phyloP scores from a whole-genome alignment of 805 yeast genomes.

The Kuraishia cidri region DNA sequence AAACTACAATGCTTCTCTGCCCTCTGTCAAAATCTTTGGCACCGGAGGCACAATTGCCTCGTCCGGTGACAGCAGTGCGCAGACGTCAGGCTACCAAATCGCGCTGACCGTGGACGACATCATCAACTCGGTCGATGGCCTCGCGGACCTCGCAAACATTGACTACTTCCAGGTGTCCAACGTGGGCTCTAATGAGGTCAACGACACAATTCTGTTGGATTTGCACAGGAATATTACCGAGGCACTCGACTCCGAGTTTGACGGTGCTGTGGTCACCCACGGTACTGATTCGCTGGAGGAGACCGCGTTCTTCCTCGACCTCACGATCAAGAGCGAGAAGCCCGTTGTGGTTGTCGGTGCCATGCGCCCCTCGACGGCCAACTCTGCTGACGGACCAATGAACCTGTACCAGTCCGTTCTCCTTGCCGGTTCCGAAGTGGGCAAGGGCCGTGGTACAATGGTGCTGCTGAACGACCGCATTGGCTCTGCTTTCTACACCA shows the following conservation, averaged over 20 bases:
- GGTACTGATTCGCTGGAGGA: slow-evolving; percentile 69
- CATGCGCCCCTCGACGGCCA: slow-evolving; percentile 66
- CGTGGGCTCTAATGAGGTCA: slow-evolving; percentile 51
- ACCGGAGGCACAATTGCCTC: slow-evolving; percentile 58
- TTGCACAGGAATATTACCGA: slow-evolving; percentile 36
- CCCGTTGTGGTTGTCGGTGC: slow-evolving; percentile 67
- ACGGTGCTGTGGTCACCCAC: slow-evolving; percentile 59
- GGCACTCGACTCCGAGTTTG: slow-evolving; percentile 31
- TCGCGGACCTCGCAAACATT: slow-evolving; percentile 41
- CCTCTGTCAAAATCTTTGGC: slow-evolving; percentile 37
- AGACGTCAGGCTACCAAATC: slow-evolving; percentile 46
- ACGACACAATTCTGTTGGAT: slow-evolving; percentile 31
- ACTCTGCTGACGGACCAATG: slow-evolving; percentile 68
- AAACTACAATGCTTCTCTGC: no score
- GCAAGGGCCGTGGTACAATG: slow-evolving; percentile 49
- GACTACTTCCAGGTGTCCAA: slow-evolving; percentile 58
- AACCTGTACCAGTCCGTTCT: slow-evolving; percentile 62
- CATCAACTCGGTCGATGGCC: slow-evolving; percentile 45
- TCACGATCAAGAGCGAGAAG: slow-evolving; percentile 23
- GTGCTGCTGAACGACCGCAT: slow-evolving; percentile 63
- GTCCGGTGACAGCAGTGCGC: slow-evolving; percentile 33
- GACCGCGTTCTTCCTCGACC: slow-evolving; percentile 55
- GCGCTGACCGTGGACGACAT: slow-evolving; percentile 43
- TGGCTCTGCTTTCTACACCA: slow-evolving; percentile 61
- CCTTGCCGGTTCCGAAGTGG: slow-evolving; percentile 43